These are phyloP conservation scores for Candida pseudoviswanathii DNA, from an alignment of 1,139 yeast species.

Conservation along the genomic window DNA sequence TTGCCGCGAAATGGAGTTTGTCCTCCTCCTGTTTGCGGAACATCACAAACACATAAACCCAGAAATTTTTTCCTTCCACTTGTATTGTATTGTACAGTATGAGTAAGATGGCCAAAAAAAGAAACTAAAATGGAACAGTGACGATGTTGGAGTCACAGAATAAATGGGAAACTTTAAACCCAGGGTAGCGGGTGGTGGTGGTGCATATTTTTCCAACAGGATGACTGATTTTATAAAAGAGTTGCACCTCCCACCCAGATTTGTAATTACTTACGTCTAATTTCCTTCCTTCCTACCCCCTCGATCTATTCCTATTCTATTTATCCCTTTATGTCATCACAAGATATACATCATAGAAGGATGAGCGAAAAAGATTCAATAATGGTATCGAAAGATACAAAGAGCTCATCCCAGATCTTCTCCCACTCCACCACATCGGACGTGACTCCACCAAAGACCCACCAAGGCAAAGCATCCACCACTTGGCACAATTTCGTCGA, in stretches of 20 bases:
- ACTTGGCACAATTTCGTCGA: constrained; percentile 32
- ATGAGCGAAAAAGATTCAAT: constrained; percentile 6
- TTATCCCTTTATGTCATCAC: neutral
- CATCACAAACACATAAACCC: constrained; percentile 1
- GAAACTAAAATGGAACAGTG: constrained; percentile 1
- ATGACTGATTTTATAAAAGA: neutral
- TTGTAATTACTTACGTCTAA: neutral
- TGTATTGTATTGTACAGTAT: neutral
- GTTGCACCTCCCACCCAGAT: neutral
- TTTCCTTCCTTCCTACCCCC: neutral
- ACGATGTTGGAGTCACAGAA: neutral
- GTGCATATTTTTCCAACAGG: neutral
- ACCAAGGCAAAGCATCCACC: neutral
- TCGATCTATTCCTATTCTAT: neutral
- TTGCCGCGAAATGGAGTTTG: neutral
- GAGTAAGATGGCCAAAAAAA: neutral
- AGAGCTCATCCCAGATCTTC: neutral
- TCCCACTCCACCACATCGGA: neutral
- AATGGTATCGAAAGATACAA: neutral
- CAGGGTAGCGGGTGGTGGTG: too few species aligned
- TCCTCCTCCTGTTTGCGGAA: constrained; percentile 3
- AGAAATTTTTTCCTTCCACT: neutral
- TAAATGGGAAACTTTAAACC: too few species aligned
- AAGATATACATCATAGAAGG: neutral
- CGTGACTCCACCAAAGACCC: neutral